phyloP scores from a whole-genome alignment of 2,329 filamentous ascomycete species.

The Fusarium nanum region DNA sequence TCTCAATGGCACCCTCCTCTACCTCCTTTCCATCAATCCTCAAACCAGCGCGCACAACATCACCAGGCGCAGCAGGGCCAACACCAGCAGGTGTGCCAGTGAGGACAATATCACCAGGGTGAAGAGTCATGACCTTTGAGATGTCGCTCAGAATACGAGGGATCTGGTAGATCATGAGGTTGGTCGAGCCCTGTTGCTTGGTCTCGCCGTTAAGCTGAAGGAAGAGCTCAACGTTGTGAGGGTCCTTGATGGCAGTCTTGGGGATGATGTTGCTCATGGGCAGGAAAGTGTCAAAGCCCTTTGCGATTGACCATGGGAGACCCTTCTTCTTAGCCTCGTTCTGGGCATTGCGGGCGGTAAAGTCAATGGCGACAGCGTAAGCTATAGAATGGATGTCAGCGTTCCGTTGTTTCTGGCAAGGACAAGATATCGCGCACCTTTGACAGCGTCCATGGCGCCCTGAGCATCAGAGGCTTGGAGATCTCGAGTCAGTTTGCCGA shows the following conservation, averaged over 20 bases:
- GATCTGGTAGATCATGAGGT: constrained; percentile 92
- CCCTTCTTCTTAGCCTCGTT: constrained; percentile 96
- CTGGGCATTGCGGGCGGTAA: constrained; percentile 96
- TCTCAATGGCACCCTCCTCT: constrained; percentile 85
- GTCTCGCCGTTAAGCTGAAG: constrained; percentile 83
- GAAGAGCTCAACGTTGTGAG: constrained; percentile 88
- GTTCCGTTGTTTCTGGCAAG: not conserved
- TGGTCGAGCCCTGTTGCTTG: constrained; percentile 88
- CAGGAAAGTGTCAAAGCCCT: constrained; percentile 98
- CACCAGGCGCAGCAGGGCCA: constrained; percentile 84
- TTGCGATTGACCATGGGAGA: constrained; percentile 94
- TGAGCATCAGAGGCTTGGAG: constrained; percentile 78
- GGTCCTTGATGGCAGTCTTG: constrained; percentile 83
- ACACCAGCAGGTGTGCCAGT: constrained; percentile 99
- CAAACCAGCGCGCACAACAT: constrained; percentile 87
- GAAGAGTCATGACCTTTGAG: constrained; percentile 92
- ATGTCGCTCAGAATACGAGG: constrained; percentile 90
- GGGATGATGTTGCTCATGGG: constrained; percentile 85
- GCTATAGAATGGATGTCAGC: constrained; percentile 57
- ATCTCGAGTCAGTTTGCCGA: constrained; percentile 84
- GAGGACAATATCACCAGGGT: constrained; percentile 90
- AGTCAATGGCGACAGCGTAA: constrained; percentile 93
- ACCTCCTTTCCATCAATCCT: constrained; percentile 84
- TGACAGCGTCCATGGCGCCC: constrained; percentile 84
- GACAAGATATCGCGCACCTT: constrained; percentile 63